Conservation (phyloP, 768 basidiomycete species). For the Collybia sordida region DNA sequence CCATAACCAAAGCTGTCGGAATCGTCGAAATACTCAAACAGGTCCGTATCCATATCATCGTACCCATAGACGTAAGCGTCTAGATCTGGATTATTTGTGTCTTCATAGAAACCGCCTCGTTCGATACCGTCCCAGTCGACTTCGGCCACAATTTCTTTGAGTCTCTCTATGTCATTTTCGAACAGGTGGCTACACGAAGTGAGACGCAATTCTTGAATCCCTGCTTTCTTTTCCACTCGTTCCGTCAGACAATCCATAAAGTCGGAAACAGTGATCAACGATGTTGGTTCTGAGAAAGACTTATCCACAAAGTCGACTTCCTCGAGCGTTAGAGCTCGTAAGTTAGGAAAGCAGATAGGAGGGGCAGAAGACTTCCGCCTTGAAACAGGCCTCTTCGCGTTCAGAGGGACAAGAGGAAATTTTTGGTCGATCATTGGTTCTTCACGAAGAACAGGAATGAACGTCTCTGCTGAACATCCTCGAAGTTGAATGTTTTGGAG, state of each 20-base stretch:
- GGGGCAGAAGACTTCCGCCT: constrained; percentile 11
- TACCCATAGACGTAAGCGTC: constrained; percentile 12
- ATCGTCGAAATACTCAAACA: background rate
- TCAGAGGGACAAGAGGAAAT: background rate
- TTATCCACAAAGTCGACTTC: constrained; percentile 18
- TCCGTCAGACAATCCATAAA: constrained; percentile 26
- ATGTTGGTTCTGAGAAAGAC: no score
- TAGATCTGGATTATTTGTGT: constrained; percentile 15
- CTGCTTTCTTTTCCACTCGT: constrained; percentile 28
- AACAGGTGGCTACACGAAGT: constrained; percentile 22
- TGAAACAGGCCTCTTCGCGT: constrained; percentile 10
- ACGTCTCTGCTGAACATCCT: constrained; percentile 17
- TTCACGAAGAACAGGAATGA: constrained; percentile 25
- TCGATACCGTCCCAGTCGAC: constrained; percentile 35
- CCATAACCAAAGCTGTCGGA: constrained; percentile 9
- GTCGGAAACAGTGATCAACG: constrained; percentile 4
- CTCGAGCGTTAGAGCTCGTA: constrained; percentile 23
- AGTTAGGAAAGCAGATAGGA: constrained; percentile 23
- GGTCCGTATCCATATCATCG: constrained; percentile 11
- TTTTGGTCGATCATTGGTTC: constrained; percentile 8
- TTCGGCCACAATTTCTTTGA: constrained; percentile 27
- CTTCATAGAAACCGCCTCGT: constrained; percentile 11
- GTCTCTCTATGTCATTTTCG: constrained; percentile 17
- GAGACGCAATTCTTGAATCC: constrained; percentile 25
- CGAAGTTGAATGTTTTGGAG: constrained; percentile 22